These are phyloP conservation scores for Phytophthora citricola DNA, from an alignment of 352 stramenopile species.

Conservation along the genomic window DNA sequence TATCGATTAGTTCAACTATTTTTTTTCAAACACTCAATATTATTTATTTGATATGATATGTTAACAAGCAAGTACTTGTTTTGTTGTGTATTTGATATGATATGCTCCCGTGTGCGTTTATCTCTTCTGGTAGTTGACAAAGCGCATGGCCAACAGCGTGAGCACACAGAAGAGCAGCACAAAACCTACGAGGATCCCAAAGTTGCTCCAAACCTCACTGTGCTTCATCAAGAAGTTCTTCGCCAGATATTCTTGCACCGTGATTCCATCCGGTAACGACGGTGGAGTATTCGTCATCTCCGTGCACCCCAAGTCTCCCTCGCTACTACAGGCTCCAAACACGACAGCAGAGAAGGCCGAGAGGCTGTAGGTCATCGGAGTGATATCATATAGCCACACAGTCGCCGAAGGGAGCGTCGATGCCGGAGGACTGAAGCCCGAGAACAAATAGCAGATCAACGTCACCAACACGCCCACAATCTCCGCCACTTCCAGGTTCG, in stretches of 20 bases:
- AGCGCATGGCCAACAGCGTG: constrained; percentile 35
- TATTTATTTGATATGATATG: too few species aligned
- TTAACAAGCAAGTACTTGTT: too few species aligned
- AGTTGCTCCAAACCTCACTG: constrained; percentile 17
- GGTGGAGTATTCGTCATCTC: constrained; percentile 15
- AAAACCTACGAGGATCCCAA: constrained; percentile 11
- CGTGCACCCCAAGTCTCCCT: constrained; percentile 16
- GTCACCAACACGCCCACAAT: constrained; percentile 37
- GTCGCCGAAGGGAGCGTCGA: constrained; percentile 22
- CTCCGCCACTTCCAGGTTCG: constrained; percentile 29
- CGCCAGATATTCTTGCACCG: constrained; percentile 22
- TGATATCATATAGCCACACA: constrained; percentile 31
- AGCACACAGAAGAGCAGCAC: constrained; percentile 25
- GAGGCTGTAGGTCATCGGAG: constrained; percentile 35
- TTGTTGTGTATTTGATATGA: not conserved
- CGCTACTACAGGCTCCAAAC: constrained; percentile 38
- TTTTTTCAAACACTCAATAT: too few species aligned
- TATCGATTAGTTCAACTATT: too few species aligned
- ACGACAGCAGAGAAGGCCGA: constrained; percentile 31
- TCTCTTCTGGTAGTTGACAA: constrained; percentile 45
- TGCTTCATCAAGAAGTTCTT: constrained; percentile 18
- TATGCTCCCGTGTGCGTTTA: constrained; percentile 2
- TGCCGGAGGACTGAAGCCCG: constrained; percentile 45
- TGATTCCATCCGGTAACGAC: constrained; percentile 14
- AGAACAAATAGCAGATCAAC: constrained; percentile 40